phyloP scores from a whole-genome alignment of 129 eudicot genomes.

The Solidago caesia region DNA sequence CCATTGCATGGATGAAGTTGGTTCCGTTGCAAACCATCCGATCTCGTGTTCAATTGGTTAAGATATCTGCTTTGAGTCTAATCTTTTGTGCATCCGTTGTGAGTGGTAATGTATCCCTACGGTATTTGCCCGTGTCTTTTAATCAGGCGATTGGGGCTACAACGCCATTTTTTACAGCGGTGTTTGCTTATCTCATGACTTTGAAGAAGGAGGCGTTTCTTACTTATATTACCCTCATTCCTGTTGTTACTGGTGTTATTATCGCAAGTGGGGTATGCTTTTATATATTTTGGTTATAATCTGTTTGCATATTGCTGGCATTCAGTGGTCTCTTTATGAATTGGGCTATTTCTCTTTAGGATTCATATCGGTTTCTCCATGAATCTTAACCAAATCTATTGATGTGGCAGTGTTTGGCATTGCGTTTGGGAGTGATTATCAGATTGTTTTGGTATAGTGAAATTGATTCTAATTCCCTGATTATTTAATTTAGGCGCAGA shows the following conservation, averaged over 20 bases:
- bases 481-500: not conserved
- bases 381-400: not conserved
- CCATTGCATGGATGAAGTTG: slow-evolving; percentile 69
- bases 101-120: slow-evolving; percentile 70
- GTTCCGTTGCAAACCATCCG: slow-evolving; percentile 67
- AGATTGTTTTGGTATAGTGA: not conserved
- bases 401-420: not conserved
- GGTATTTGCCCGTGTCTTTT: slow-evolving; percentile 75
- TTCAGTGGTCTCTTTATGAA: not conserved
- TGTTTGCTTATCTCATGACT: slow-evolving; percentile 72
- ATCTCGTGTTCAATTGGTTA: slow-evolving; percentile 63
- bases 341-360: too few relatives aligned
- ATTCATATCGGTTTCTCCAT: not conserved
- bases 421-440: not conserved
- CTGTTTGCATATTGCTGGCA: not conserved
- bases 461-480: not conserved
- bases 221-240: slow-evolving; percentile 62
- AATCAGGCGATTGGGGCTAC: slow-evolving; percentile 88
- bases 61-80: slow-evolving; percentile 61
- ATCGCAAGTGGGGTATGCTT: slow-evolving; percentile 76
- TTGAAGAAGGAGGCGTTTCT: slow-evolving; percentile 62
- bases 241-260: slow-evolving; percentile 79
- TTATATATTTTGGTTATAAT: not conserved
- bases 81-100: slow-evolving; percentile 87
- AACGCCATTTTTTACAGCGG: slow-evolving; percentile 80